Conservation (phyloP, 2,329 filamentous ascomycete species). For the Stagonosporopsis vannaccii region DNA sequence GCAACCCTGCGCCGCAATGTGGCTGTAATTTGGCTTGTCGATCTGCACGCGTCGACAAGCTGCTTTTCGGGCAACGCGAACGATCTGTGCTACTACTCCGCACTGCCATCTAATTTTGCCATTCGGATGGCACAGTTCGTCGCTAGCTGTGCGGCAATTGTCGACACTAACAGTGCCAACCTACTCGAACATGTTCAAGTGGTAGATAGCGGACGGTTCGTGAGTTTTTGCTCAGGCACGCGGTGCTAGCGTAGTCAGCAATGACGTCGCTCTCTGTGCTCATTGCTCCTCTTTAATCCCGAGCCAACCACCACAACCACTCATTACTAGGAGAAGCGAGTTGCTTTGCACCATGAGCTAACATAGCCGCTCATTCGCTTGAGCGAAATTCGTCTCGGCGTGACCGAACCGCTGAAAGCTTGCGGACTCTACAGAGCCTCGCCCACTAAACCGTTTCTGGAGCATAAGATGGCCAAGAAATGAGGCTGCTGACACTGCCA, state of each 20-base stretch:
- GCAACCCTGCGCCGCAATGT: not conserved
- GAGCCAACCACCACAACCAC: not conserved
- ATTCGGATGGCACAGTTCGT: not conserved
- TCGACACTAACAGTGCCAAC: no score
- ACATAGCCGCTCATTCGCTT: not conserved
- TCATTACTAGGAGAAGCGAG: not conserved
- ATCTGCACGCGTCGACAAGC: not conserved
- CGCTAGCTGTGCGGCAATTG: no score
- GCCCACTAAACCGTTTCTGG: slow-evolving; percentile 12
- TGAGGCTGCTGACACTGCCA: slow-evolving; percentile 16
- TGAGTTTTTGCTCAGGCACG: no score
- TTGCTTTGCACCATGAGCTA: not conserved
- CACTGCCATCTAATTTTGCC: not conserved
- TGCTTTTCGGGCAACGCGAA: not conserved
- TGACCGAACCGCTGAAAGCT: not conserved
- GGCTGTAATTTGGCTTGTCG: not conserved
- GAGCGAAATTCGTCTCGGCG: not conserved
- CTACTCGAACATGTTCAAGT: no score
- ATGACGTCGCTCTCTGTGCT: not conserved
- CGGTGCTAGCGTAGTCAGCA: not conserved
- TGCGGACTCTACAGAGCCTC: not conserved
- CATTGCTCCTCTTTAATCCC: not conserved
- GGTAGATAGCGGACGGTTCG: no score
- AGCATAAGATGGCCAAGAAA: slow-evolving; percentile 27
- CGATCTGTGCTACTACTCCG: not conserved